Percentiles rank a stretch among this genome's conserved stretches.
These are phyloP conservation scores for Metschnikowia kofuensis DNA, from an alignment of 805 yeast genomes.

Conservation along the genomic window DNA sequence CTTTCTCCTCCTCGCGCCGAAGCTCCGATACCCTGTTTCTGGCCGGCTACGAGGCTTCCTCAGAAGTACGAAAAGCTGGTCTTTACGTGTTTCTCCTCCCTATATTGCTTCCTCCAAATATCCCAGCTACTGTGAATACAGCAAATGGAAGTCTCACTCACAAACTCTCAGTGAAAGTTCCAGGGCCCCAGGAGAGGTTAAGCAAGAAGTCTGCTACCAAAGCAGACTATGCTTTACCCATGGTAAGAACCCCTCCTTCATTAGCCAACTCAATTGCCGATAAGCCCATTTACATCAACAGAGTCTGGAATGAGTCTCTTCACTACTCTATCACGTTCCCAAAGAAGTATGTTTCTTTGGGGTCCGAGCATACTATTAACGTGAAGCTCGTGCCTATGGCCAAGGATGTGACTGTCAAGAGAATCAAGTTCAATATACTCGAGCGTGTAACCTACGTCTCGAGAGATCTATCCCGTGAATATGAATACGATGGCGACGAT, in stretches of 20 bases:
- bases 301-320: constrained; percentile 69
- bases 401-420: constrained; percentile 58
- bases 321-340: constrained; percentile 73
- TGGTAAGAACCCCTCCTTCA: constrained; percentile 55
- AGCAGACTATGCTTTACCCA: constrained; percentile 39
- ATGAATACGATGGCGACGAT: constrained; percentile 46
- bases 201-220: constrained; percentile 33
- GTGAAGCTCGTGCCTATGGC: constrained; percentile 65
- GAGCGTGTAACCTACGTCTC: constrained; percentile 66
- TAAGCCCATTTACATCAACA: constrained; percentile 73
- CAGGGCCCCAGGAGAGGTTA: constrained; percentile 34
- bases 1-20: background rate
- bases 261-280: constrained; percentile 57
- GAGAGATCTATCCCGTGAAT: constrained; percentile 49
- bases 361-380: constrained; percentile 56
- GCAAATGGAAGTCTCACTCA: constrained; percentile 50
- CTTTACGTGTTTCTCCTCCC: constrained; percentile 69
- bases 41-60: constrained; percentile 1
- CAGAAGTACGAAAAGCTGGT: constrained; percentile 48
- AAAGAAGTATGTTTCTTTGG: constrained; percentile 62
- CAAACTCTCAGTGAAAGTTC: constrained; percentile 37
- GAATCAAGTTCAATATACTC: constrained; percentile 62
- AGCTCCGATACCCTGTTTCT: constrained; percentile 1
- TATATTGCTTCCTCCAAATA: constrained; percentile 53
- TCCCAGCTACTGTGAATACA: constrained; percentile 59